phyloP scores from a whole-genome alignment of 2,329 filamentous ascomycete species.

The Emmonsiellopsis sp. region DNA sequence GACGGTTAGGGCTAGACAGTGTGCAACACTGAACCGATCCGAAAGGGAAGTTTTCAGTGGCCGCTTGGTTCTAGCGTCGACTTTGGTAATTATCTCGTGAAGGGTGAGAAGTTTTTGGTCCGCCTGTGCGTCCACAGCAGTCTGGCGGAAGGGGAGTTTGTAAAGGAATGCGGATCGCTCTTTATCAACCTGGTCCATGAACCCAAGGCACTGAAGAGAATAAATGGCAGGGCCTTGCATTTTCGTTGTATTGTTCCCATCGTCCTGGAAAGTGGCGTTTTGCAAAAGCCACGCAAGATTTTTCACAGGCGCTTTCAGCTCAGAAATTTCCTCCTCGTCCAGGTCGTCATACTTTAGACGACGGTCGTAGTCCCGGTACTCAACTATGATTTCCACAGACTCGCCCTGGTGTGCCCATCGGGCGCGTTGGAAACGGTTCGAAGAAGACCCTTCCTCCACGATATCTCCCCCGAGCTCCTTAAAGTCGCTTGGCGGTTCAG shows the following conservation, averaged over 20 bases:
- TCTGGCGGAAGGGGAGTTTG: conserved; percentile 11
- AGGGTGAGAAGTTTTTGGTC: conserved; percentile 9
- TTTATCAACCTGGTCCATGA: conserved; percentile 17
- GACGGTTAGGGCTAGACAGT: conserved; percentile 19
- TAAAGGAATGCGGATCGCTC: conserved; percentile 20
- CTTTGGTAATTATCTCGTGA: conserved; percentile 15
- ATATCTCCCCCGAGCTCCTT: conserved; percentile 15
- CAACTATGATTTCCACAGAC: conserved; percentile 15
- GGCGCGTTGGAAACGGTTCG: conserved; percentile 16
- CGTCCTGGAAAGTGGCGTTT: conserved; percentile 17
- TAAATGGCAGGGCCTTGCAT: conserved; percentile 20
- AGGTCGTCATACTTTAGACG: conserved; percentile 16
- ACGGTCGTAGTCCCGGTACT: conserved; percentile 21
- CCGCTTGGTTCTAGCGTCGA: conserved; percentile 12
- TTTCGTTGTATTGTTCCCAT: neutral
- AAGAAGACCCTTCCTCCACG: conserved; percentile 12
- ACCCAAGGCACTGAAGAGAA: conserved; percentile 20
- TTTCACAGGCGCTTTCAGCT: conserved; percentile 18
- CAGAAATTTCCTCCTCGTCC: conserved; percentile 16
- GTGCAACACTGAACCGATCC: conserved; percentile 19
- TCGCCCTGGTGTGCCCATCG: conserved; percentile 11
- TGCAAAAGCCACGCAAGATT: conserved; percentile 21
- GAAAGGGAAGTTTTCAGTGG: conserved; percentile 14
- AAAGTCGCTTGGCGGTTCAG: conserved; percentile 16
- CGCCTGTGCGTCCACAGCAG: neutral